Evolutionary conservation across 208 protist genomes (phyloP).

Genomic region (Leishmania arabica): DNA sequence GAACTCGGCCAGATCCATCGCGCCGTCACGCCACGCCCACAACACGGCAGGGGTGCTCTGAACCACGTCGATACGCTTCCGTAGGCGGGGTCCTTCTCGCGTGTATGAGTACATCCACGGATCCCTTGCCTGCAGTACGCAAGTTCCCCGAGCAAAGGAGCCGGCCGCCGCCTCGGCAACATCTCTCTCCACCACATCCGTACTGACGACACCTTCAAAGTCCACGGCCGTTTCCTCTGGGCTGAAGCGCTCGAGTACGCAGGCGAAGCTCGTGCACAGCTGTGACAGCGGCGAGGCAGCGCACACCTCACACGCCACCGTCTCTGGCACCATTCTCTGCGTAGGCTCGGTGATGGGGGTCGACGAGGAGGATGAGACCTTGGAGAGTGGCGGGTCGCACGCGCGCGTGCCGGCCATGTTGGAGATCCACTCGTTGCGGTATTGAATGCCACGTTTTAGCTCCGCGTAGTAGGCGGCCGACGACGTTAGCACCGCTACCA

Average conservation of each 20-base stretch:
- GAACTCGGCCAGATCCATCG: conserved; percentile 42
- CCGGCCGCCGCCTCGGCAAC: neutral
- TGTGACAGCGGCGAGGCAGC: conserved; percentile 19
- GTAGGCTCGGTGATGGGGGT: neutral
- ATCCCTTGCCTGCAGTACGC: neutral
- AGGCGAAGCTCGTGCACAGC: conserved; percentile 26
- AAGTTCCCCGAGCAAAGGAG: neutral
- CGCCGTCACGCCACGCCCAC: conserved; percentile 62
- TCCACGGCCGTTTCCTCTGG: neutral
- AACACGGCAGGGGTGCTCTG: conserved; percentile 46
- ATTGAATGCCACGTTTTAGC: conserved; percentile 29
- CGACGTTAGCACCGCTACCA: conserved; percentile 81
- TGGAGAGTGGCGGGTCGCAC: neutral
- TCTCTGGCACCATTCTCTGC: conserved; percentile 11
- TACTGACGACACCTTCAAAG: neutral
- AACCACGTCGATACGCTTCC: conserved; percentile 54
- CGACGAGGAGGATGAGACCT: neutral
- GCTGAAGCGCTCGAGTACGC: conserved; percentile 28
- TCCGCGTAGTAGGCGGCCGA: conserved; percentile 35
- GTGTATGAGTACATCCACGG: conserved; percentile 46
- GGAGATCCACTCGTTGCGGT: conserved; percentile 25
- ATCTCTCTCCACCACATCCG: neutral
- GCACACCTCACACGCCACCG: conserved; percentile 23
- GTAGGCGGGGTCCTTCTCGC: conserved; percentile 45
- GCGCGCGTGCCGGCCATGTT: conserved; percentile 10